Evolutionary conservation across 169 alveolate species (phyloP).

Genomic region (Besnoitia besnoiti): DNA sequence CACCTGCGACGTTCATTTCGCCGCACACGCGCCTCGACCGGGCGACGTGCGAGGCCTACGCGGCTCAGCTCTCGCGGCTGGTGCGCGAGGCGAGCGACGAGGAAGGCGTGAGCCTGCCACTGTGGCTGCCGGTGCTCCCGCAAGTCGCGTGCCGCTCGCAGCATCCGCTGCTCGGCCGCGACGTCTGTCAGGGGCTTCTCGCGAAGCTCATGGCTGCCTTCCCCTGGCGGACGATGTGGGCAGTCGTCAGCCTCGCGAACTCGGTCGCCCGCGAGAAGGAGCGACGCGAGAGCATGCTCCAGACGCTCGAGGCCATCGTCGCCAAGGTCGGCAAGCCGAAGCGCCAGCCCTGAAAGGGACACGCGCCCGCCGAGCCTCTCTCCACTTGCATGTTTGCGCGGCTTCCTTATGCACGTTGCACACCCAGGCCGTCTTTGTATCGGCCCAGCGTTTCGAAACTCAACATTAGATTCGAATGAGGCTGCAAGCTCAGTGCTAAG

Average conservation of each 20-base stretch:
- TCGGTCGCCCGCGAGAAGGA: not conserved
- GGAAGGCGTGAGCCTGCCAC: not conserved
- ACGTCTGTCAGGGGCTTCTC: not conserved
- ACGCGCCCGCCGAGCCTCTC: too few species aligned
- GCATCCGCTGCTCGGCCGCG: constrained; percentile 30
- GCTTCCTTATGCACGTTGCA: too few species aligned
- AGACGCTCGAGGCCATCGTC: constrained; percentile 3
- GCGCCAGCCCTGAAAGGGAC: too few species aligned
- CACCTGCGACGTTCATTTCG: constrained; percentile 17
- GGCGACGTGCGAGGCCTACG: not conserved
- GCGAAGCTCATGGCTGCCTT: not conserved
- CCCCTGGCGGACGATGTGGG: constrained; percentile 31
- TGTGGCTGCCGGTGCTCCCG: not conserved
- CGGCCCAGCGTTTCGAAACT: too few species aligned
- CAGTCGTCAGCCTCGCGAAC: not conserved
- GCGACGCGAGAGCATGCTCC: not conserved
- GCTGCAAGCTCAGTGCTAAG: too few species aligned
- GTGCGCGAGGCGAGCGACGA: not conserved
- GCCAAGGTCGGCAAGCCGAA: not conserved
- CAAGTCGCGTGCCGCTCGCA: constrained; percentile 14
- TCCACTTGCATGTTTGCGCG: too few species aligned
- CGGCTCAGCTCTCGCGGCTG: not conserved
- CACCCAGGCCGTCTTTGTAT: too few species aligned
- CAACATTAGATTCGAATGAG: too few species aligned
- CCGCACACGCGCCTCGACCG: not conserved